phyloP scores from a whole-genome alignment of 768 basidiomycete species.

The Rhodotorula babjevae region DNA sequence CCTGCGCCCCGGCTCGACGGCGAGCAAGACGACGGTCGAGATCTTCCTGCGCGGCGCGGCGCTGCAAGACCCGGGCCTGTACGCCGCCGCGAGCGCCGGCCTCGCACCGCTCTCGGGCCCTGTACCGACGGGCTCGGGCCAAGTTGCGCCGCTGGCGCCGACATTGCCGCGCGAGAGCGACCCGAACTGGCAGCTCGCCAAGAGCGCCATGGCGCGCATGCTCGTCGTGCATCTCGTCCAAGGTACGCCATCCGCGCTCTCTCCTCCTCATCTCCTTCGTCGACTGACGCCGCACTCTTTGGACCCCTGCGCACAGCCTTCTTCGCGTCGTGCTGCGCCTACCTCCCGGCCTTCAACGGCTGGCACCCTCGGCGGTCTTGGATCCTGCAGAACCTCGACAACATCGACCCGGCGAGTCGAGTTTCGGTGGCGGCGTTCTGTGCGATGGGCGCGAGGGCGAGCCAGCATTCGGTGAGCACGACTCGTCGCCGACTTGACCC shows the following conservation, averaged over 20 bases:
- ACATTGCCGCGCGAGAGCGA: neutral
- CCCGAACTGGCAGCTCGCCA: conserved; percentile 11
- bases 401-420: conserved; percentile 12
- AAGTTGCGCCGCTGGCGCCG: neutral
- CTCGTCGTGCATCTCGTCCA: conserved; percentile 20
- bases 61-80: neutral
- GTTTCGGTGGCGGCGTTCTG: conserved; percentile 20
- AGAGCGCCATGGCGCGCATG: neutral
- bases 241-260: neutral
- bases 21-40: neutral
- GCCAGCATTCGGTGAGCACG: conserved; percentile 17
- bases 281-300: too few relatives aligned
- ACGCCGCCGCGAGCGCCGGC: neutral
- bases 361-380: conserved; percentile 5
- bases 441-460: conserved; percentile 28
- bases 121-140: rapidly evolving
- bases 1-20: neutral
- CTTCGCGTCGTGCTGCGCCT: conserved; percentile 30
- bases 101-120: neutral
- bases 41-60: neutral
- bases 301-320: neutral
- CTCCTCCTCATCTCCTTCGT: too few relatives aligned
- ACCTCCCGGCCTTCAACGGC: conserved; percentile 15
- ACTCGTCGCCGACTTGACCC: neutral
- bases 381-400: conserved; percentile 13